These are phyloP conservation scores for Aegilops longissima DNA, from an alignment of 176 grass and related monocot species.

Conservation along the genomic window DNA sequence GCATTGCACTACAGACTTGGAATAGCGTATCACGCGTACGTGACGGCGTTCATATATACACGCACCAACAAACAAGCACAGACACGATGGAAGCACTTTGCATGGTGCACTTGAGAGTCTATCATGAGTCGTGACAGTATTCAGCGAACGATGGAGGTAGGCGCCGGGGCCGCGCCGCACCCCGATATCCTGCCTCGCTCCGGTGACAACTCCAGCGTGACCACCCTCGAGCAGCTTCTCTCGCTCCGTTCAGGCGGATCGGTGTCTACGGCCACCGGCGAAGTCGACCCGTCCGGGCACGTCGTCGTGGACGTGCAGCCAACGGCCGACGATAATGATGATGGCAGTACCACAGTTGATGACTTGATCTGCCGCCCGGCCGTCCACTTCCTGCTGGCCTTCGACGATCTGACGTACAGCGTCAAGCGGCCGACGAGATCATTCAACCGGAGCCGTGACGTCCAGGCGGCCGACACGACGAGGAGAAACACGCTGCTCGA, in stretches of 20 bases:
- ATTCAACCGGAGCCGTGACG: not conserved
- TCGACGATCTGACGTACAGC: constrained; percentile 57
- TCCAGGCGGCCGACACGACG: not conserved
- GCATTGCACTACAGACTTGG: too few species aligned
- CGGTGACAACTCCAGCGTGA: not conserved
- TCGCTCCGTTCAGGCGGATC: not conserved
- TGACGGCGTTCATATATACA: not conserved
- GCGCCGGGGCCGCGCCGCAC: not conserved
- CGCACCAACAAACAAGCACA: not conserved
- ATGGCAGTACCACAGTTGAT: not conserved
- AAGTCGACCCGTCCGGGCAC: constrained; percentile 13
- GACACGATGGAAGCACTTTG: not conserved
- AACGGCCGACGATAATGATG: not conserved
- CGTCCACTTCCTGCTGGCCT: constrained; percentile 59
- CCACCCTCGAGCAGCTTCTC: not conserved
- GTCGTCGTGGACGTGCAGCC: constrained; percentile 15
- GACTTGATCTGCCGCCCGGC: not conserved
- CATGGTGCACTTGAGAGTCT: not conserved
- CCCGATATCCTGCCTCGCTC: not conserved
- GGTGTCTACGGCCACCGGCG: not conserved
- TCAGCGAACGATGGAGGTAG: constrained; percentile 1
- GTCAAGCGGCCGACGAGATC: constrained; percentile 28
- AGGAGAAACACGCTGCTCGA: constrained; percentile 49
- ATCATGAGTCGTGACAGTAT: not conserved
- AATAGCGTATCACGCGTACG: too few species aligned